Conservation (phyloP, 495 filamentous ascomycete species). For the Neurospora sp. region DNA sequence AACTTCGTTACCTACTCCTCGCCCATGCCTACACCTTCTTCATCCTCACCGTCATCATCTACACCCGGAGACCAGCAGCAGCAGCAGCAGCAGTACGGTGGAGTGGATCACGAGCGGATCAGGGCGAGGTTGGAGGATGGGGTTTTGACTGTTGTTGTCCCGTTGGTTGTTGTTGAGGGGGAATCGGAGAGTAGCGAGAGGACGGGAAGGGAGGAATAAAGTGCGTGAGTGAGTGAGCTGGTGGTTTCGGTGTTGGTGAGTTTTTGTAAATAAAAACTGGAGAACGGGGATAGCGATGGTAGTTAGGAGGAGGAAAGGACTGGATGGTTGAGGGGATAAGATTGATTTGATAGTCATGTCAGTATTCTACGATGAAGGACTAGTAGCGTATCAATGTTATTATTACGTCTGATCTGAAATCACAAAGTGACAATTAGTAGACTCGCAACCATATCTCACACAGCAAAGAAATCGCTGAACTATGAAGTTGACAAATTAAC, state of each 20-base stretch:
- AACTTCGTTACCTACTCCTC: not conserved
- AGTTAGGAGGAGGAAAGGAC: not conserved
- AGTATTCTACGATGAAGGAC: not conserved
- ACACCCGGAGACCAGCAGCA: not conserved
- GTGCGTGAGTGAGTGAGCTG: not conserved
- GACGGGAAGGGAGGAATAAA: not conserved
- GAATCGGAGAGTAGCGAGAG: not conserved
- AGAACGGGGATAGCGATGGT: not conserved
- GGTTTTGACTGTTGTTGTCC: slow-evolving; percentile 42
- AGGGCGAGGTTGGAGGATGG: slow-evolving; percentile 62
- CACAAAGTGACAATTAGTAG: not conserved
- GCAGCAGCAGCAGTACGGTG: slow-evolving; percentile 25
- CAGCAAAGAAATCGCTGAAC: not conserved
- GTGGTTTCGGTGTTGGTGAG: not conserved
- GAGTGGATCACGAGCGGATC: slow-evolving; percentile 56
- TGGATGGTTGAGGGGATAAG: too few species aligned
- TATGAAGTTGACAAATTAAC: not conserved
- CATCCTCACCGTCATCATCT: not conserved
- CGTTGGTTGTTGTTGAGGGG: slow-evolving; percentile 10
- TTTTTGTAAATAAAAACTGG: too few species aligned
- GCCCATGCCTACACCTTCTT: not conserved
- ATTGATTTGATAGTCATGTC: not conserved
- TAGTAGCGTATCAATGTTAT: too few species aligned
- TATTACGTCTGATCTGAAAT: not conserved
- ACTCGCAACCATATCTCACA: not conserved